phyloP scores from a whole-genome alignment of 2,329 filamentous ascomycete species.

The Monosporascus sp. region DNA sequence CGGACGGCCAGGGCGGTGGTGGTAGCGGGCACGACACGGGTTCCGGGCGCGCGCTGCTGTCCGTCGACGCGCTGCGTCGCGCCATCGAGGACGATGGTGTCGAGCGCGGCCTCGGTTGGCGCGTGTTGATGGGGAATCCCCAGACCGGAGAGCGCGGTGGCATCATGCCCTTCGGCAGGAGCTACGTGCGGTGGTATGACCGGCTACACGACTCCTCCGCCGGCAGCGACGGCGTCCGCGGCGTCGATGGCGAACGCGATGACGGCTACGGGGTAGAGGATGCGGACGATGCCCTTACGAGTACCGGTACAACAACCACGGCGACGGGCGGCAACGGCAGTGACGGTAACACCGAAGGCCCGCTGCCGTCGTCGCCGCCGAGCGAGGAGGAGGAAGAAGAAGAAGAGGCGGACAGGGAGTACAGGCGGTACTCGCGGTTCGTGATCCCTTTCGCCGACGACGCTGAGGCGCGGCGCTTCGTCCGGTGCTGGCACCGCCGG shows the following conservation, averaged over 20 bases:
- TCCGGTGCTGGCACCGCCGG: constrained; percentile 38
- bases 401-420: constrained; percentile 23
- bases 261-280: no score
- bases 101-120: constrained; percentile 36
- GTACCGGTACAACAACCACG: no score
- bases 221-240: no score
- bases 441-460: constrained; percentile 52
- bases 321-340: neutral
- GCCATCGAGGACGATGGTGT: constrained; percentile 38
- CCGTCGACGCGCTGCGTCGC: constrained; percentile 27
- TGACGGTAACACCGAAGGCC: neutral
- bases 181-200: no score
- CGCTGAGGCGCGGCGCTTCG: constrained; percentile 47
- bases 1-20: constrained; percentile 1
- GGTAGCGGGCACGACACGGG: constrained; percentile 5
- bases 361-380: constrained; percentile 13
- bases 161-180: constrained; percentile 24
- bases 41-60: neutral
- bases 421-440: constrained; percentile 39
- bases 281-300: no score
- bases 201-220: no score
- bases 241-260: no score
- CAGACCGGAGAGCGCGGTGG: constrained; percentile 10
- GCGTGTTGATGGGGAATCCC: constrained; percentile 8
- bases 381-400: constrained; percentile 1